A percentile compares a stretch with the other conserved stretches of the same genome.
These are phyloP conservation scores for Tulasnella sp. DNA, from an alignment of 768 basidiomycete genomes.

Conservation along the genomic window DNA sequence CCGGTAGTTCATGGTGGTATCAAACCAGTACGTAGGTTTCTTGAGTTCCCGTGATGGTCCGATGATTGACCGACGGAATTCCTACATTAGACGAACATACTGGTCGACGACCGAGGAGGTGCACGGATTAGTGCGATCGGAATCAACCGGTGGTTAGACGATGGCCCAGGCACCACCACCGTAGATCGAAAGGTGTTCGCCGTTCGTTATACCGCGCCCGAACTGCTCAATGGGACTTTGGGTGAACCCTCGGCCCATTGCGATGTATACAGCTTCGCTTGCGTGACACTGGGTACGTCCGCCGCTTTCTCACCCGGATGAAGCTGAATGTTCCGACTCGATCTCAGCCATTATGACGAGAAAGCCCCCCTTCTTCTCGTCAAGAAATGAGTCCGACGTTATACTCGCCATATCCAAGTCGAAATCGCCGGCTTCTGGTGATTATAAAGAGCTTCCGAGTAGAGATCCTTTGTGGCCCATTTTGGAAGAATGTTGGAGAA, in stretches of 20 bases:
- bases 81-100: not conserved
- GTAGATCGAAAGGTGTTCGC: not conserved
- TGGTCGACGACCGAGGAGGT: not conserved
- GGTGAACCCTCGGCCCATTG: not conserved
- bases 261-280: not conserved
- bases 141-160: not conserved
- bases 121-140: not conserved
- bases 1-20: conserved; percentile 18
- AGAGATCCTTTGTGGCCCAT: not conserved
- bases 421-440: not conserved
- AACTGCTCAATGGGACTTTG: not conserved
- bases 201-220: not conserved
- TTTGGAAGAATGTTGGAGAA: not conserved
- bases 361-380: not conserved
- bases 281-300: not conserved
- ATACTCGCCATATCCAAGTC: not conserved
- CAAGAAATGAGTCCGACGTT: not conserved
- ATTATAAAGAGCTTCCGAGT: not conserved
- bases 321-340: no score
- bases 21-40: conserved; percentile 13
- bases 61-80: not conserved
- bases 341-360: not conserved
- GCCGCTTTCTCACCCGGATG: not conserved
- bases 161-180: not conserved
- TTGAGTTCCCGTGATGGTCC: not conserved